Evolutionary conservation across 148 eudicot genomes (phyloP).

Genomic region (Camellia granthamiana): DNA sequence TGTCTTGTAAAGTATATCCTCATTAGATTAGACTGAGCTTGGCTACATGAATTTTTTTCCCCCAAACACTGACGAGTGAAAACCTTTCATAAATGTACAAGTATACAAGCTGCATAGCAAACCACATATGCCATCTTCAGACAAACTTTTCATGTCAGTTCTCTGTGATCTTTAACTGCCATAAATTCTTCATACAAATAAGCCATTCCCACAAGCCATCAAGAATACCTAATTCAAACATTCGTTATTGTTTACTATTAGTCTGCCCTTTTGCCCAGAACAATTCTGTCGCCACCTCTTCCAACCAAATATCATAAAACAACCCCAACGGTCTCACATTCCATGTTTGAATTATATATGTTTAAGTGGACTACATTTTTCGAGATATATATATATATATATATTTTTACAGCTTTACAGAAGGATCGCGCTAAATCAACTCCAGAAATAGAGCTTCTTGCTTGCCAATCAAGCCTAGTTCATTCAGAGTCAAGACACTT

Average conservation of each 20-base stretch:
- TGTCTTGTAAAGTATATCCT: too few relatives aligned
- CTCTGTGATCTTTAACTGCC: neutral
- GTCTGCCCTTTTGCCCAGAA: neutral
- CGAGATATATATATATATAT: neutral
- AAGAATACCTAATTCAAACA: neutral
- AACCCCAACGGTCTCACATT: neutral
- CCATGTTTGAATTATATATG: neutral
- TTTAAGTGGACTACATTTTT: neutral
- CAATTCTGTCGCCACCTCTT: neutral
- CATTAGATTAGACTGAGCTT: too few relatives aligned
- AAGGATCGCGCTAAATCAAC: constrained; percentile 37
- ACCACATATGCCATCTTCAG: too few relatives aligned
- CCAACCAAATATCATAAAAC: constrained; percentile 7
- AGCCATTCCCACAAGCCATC: neutral
- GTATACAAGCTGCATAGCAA: too few relatives aligned
- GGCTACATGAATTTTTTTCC: too few relatives aligned
- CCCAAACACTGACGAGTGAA: too few relatives aligned
- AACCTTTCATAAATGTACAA: too few relatives aligned
- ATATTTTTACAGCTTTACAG: constrained; percentile 6
- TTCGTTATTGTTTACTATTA: neutral
- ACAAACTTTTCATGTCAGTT: constrained; percentile 1
- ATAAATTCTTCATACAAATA: neutral
- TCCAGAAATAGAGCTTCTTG: constrained; percentile 95
- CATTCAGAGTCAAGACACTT: constrained; percentile 50
- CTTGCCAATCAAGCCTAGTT: constrained; percentile 86